Base-by-base conservation (phyloP, 441 rosid genomes). In the Hura crepitans region DNA sequence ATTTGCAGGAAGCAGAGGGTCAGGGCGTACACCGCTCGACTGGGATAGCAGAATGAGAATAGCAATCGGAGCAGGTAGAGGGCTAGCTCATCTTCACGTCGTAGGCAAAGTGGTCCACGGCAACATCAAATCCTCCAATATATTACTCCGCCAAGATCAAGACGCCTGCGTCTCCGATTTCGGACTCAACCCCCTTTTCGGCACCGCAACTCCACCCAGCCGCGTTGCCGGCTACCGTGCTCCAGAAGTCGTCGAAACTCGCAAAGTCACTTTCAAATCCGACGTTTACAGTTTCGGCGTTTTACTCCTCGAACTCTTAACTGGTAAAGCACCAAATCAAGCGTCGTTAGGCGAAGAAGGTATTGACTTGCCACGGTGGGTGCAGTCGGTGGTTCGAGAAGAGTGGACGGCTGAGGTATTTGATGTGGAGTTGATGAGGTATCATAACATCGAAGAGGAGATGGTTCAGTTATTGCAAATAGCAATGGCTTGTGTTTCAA, bases 391-490 rank as follows among this genome's bases (percentile, higher is more conserved):
- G 49, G 98, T 93, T 1, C 74, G 97, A 1, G 98, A 93, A 76
- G 98, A 92, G 70, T 94, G 98, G 98, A 94, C 98, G 8, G 97
- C 98, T 0, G 98, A 90, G 81, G 98, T 94, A 0, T 94, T 94
- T 27, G 98, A 94, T 0, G 93, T 87, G 60, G 98, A 94, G 84
- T 73, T 94, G 15, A 87, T 90, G 96, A 80, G 96, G 69, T 85
- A 88, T 61, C 91, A 87, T 54, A 90, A 87, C 85, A 89, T 92
- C 0, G 98, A 94, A 73, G 98, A 94, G 73, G 97, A 94, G 80
- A 94, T 94, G 98, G 98, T 94, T 51, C 98, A 92, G 82, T 77
- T 94, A 74, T 82, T 94, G 61, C 98, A 94, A 66, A 87, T 92
- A 6, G 98, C 98, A 2, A 94, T 94, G 97, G 77, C 88, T 0